A percentile compares a stretch with the other conserved stretches of the same genome.
Conservation (phyloP, 768 basidiomycete genomes). For the Suillus alpinus region DNA sequence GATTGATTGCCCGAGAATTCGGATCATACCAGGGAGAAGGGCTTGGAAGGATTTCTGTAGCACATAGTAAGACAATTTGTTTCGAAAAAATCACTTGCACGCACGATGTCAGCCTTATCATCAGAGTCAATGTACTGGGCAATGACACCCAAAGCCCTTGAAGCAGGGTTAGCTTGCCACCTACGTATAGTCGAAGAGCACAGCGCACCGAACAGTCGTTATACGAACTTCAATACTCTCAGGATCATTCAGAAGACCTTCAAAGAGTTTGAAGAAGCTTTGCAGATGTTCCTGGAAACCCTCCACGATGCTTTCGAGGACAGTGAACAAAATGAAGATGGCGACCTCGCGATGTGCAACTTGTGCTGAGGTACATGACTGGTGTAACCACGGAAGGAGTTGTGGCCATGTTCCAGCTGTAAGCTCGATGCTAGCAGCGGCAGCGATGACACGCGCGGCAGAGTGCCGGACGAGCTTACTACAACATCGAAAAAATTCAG, state of each 20-base stretch:
- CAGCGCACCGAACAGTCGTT: constrained; percentile 72
- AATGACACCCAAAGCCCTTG: constrained; percentile 83
- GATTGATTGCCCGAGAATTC: constrained; percentile 82
- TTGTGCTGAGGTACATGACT: constrained; percentile 65
- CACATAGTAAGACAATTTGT: constrained; percentile 1
- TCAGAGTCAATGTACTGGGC: constrained; percentile 89
- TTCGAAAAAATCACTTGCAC: constrained; percentile 25
- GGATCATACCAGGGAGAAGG: constrained; percentile 84
- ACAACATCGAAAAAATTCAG: constrained; percentile 11
- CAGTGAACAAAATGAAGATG: constrained; percentile 83
- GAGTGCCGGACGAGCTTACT: constrained; percentile 93
- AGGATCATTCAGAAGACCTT: constrained; percentile 68
- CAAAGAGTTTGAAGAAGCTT: constrained; percentile 79
- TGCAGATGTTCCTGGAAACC: constrained; percentile 77
- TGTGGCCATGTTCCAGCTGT: constrained; percentile 76
- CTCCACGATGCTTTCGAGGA: constrained; percentile 89
- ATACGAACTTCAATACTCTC: constrained; percentile 89
- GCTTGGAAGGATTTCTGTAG: constrained; percentile 80
- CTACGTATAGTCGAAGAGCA: not conserved
- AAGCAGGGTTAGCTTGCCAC: constrained; percentile 7
- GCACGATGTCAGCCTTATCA: constrained; percentile 83
- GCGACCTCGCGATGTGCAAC: constrained; percentile 88
- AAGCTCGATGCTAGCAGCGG: constrained; percentile 88
- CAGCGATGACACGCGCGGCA: constrained; percentile 87
- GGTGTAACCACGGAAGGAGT: constrained; percentile 84